Percentiles rank a stretch among this genome's conserved stretches.
Evolutionary conservation across 2,329 filamentous ascomycete genomes (phyloP).

Genomic region (Claviceps purpurea): DNA sequence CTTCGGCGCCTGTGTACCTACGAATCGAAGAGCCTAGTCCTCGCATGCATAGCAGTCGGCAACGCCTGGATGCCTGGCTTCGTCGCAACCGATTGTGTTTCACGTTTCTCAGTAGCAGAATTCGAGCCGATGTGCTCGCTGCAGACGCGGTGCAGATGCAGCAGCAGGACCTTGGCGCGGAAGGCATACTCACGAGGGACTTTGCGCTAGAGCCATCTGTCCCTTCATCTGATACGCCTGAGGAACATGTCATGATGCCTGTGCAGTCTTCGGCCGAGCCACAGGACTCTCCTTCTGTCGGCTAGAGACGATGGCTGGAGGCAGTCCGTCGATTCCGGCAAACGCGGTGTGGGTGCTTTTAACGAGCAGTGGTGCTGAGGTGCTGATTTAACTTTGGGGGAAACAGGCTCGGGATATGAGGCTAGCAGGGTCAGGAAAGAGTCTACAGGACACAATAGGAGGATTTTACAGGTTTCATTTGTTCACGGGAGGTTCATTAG

Average conservation of each 20-base stretch:
- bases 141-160: background rate
- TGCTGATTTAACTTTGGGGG: background rate
- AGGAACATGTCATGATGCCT: background rate
- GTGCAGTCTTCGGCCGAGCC: background rate
- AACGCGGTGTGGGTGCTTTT: background rate
- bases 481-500: no score
- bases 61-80: background rate
- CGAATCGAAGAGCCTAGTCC: background rate
- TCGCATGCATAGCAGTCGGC: background rate
- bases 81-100: background rate
- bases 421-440: no score
- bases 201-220: conserved; percentile 5
- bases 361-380: no score
- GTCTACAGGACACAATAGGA: no score
- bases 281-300: background rate
- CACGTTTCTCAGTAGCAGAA: background rate
- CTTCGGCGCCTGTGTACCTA: background rate
- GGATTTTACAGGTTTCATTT: no score
- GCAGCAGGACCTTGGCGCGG: background rate
- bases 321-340: background rate
- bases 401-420: no score
- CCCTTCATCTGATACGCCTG: background rate
- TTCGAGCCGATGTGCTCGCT: background rate
- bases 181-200: conserved; percentile 3
- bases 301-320: conserved; percentile 3